Conservation (phyloP, 2,329 filamentous ascomycete genomes). For the Alternaria arbusti region DNA sequence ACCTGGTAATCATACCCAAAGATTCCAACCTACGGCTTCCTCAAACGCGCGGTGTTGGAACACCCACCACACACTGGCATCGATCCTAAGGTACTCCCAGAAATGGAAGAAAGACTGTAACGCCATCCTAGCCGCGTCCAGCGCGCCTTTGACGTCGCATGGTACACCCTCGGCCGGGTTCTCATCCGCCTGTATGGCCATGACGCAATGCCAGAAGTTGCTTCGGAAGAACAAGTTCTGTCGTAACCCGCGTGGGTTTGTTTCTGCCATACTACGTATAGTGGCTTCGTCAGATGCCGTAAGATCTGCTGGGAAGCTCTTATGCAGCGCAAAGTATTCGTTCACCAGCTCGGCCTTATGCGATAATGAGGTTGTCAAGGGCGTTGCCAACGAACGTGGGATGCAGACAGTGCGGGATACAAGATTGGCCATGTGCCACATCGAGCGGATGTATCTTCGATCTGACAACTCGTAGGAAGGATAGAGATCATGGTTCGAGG, state of each 20-base stretch:
- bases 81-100: slow-evolving; percentile 70
- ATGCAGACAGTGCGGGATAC: slow-evolving; percentile 79
- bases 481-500: slow-evolving; percentile 47
- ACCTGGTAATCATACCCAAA: neutral
- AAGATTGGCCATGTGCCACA: slow-evolving; percentile 79
- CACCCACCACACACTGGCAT: slow-evolving; percentile 84
- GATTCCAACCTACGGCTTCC: slow-evolving; percentile 69
- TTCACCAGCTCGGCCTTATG: slow-evolving; percentile 74
- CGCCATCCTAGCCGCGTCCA: slow-evolving; percentile 78
- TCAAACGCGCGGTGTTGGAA: slow-evolving; percentile 82
- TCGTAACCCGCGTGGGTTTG: slow-evolving; percentile 70
- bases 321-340: slow-evolving; percentile 73
- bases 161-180: slow-evolving; percentile 60
- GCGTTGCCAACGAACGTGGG: slow-evolving; percentile 74
- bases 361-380: slow-evolving; percentile 70
- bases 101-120: slow-evolving; percentile 77
- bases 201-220: slow-evolving; percentile 83
- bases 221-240: slow-evolving; percentile 81
- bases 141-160: slow-evolving; percentile 69
- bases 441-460: slow-evolving; percentile 70
- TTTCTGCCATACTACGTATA: slow-evolving; percentile 63
- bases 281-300: slow-evolving; percentile 70
- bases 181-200: slow-evolving; percentile 77
- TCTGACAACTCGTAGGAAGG: slow-evolving; percentile 49
- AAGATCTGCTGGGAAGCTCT: slow-evolving; percentile 74